These are phyloP conservation scores for Wickerhamiella nectarea DNA, from an alignment of 805 yeast genomes.

Conservation along the genomic window DNA sequence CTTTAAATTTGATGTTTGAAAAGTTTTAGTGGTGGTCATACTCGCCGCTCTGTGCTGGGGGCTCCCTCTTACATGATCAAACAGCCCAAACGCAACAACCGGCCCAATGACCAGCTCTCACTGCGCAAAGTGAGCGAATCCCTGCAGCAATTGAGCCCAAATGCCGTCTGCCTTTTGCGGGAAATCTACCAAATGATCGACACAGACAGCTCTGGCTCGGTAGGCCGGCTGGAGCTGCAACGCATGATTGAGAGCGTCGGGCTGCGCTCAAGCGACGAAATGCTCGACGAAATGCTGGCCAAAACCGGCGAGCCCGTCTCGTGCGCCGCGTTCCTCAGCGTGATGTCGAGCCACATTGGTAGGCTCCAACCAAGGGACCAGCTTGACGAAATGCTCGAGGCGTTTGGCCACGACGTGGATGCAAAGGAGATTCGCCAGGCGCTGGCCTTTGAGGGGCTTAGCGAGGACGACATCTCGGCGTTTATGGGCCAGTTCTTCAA, in stretches of 20 bases:
- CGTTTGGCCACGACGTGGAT: conserved; percentile 17
- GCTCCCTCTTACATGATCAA: not conserved
- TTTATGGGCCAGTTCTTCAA: conserved; percentile 14
- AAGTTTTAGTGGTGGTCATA: too few species aligned
- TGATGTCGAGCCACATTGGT: conserved; percentile 18
- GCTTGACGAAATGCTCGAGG: conserved; percentile 17
- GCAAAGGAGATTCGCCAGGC: conserved; percentile 13
- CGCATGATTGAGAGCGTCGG: conserved; percentile 19
- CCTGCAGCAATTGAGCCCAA: conserved; percentile 18
- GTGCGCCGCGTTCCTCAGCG: conserved; percentile 19
- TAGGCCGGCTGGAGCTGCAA: conserved; percentile 15
- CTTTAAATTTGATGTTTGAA: too few species aligned
- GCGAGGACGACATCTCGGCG: conserved; percentile 13
- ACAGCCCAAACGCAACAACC: conserved; percentile 5
- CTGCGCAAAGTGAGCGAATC: conserved; percentile 19
- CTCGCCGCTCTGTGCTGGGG: too few species aligned
- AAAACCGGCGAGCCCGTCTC: conserved; percentile 20
- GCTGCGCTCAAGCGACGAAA: conserved; percentile 11
- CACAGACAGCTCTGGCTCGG: conserved; percentile 19
- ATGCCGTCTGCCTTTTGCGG: conserved; percentile 19
- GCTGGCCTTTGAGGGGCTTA: conserved; percentile 15
- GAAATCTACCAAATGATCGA: conserved; percentile 20
- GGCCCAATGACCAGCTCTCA: conserved; percentile 3
- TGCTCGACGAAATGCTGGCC: conserved; percentile 17
- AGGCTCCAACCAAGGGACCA: conserved; percentile 18